Conservation (phyloP, 768 basidiomycete genomes). For the Filobasidium floriforme region DNA sequence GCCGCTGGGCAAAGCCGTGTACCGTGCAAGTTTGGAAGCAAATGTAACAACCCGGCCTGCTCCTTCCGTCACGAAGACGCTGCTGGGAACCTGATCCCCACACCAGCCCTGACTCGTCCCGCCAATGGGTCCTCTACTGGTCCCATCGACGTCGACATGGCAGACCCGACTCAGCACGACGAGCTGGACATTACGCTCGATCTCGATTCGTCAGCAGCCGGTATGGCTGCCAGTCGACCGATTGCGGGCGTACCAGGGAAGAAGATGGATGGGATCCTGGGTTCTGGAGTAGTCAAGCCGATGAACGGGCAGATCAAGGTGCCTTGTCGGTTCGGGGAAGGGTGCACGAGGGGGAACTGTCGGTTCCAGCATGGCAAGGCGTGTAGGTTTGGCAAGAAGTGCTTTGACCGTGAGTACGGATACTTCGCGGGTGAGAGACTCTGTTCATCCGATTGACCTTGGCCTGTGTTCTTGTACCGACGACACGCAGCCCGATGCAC, state of each 20-base stretch:
- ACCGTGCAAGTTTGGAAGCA: slow-evolving; percentile 44
- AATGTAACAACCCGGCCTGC: slow-evolving; percentile 44
- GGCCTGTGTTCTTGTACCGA: not conserved
- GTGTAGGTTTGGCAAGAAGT: slow-evolving; percentile 77
- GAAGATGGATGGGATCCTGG: slow-evolving; percentile 25
- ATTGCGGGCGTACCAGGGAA: slow-evolving; percentile 25
- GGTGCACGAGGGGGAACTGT: slow-evolving; percentile 53
- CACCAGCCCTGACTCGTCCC: slow-evolving; percentile 40
- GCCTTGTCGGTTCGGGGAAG: slow-evolving; percentile 70
- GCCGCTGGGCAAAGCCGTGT: slow-evolving; percentile 24
- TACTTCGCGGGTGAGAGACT: not conserved
- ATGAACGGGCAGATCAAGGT: slow-evolving; percentile 28
- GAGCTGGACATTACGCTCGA: slow-evolving; percentile 33
- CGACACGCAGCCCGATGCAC: slow-evolving; percentile 57
- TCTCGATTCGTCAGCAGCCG: slow-evolving; percentile 5
- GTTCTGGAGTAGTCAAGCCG: slow-evolving; percentile 40
- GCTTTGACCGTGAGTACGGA: slow-evolving; percentile 56
- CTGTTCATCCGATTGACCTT: not conserved
- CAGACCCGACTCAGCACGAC: slow-evolving; percentile 33
- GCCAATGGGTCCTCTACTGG: slow-evolving; percentile 18
- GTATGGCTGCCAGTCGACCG: slow-evolving; percentile 1
- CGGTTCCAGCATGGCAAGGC: slow-evolving; percentile 38
- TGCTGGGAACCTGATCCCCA: slow-evolving; percentile 40
- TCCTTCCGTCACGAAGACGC: slow-evolving; percentile 44
- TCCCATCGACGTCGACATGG: slow-evolving; percentile 23